Evolutionary conservation across 73 alveolate genomes (phyloP).

Genomic region (Strombidium stylifer): DNA sequence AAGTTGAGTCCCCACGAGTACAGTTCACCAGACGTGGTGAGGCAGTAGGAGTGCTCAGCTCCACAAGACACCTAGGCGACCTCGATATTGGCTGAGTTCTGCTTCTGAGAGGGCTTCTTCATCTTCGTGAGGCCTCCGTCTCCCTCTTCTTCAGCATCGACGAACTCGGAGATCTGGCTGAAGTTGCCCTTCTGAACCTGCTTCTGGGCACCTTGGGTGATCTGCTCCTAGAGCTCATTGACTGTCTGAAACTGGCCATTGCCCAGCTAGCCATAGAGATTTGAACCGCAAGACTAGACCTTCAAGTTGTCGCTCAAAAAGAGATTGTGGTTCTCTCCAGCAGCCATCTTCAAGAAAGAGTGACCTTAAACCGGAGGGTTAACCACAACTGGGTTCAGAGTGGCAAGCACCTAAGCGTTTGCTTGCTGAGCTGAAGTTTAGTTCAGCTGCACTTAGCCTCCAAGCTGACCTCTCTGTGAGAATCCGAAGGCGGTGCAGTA

Average conservation of each 20-base stretch:
- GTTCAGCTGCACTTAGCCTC: conserved; percentile 1
- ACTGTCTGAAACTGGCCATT: conserved; percentile 15
- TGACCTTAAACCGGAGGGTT: conserved; percentile 18
- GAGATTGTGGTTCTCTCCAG: conserved; percentile 62
- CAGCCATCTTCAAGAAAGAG: conserved; percentile 34
- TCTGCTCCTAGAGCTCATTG: background rate
- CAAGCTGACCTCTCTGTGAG: conserved; percentile 36
- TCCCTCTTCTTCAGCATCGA: background rate
- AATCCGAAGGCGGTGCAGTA: conserved; percentile 52
- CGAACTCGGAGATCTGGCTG: no score
- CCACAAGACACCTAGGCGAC: conserved; percentile 73
- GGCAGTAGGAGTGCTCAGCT: conserved; percentile 74
- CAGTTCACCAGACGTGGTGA: conserved; percentile 72
- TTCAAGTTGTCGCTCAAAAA: conserved; percentile 36
- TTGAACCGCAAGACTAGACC: conserved; percentile 44
- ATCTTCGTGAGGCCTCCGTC: no score
- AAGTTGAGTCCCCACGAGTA: conserved; percentile 92
- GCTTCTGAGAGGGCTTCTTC: background rate
- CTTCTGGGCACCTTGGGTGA: background rate
- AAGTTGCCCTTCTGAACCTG: background rate
- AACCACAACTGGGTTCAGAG: no score
- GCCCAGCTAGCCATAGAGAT: conserved; percentile 59
- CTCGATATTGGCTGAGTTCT: conserved; percentile 4
- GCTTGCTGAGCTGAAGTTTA: background rate
- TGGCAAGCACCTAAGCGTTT: no score